phyloP scores from a whole-genome alignment of 2,329 filamentous ascomycete species.

The Pseudopithomyces maydicus region DNA sequence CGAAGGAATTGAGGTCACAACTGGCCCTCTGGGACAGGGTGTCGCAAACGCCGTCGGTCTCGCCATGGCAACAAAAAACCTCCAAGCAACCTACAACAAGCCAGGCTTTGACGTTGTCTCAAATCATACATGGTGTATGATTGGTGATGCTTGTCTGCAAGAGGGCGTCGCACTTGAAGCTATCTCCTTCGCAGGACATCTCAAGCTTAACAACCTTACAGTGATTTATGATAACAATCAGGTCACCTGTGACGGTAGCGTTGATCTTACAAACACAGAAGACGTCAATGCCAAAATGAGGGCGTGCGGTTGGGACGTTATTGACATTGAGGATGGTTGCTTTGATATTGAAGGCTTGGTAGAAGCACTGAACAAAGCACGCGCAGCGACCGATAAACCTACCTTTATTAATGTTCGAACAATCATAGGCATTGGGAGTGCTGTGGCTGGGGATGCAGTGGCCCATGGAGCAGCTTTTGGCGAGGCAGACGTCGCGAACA shows the following conservation, averaged over 20 bases:
- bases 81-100: slow-evolving; percentile 58
- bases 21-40: slow-evolving; percentile 62
- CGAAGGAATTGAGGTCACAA: slow-evolving; percentile 62
- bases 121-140: slow-evolving; percentile 62
- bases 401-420: slow-evolving; percentile 62
- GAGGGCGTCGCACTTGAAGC: slow-evolving; percentile 64
- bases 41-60: slow-evolving; percentile 63
- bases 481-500: slow-evolving; percentile 55
- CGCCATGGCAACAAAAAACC: slow-evolving; percentile 61
- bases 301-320: slow-evolving; percentile 61
- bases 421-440: slow-evolving; percentile 58
- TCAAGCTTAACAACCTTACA: slow-evolving; percentile 61
- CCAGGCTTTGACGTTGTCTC: slow-evolving; percentile 55
- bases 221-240: slow-evolving; percentile 67
- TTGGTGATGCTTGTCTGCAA: slow-evolving; percentile 62
- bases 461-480: slow-evolving; percentile 64
- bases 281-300: slow-evolving; percentile 64
- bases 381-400: slow-evolving; percentile 51
- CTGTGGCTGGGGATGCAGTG: slow-evolving; percentile 52
- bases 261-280: slow-evolving; percentile 61
- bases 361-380: slow-evolving; percentile 51
- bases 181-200: slow-evolving; percentile 61
- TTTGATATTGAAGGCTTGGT: slow-evolving; percentile 57
- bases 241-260: slow-evolving; percentile 63
- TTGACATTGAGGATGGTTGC: slow-evolving; percentile 59